Percentiles rank a stretch among this genome's conserved stretches.
phyloP scores from a whole-genome alignment of 176 grass and related monocot genomes.

The sorghum (Sorghum bicolor) region DNA sequence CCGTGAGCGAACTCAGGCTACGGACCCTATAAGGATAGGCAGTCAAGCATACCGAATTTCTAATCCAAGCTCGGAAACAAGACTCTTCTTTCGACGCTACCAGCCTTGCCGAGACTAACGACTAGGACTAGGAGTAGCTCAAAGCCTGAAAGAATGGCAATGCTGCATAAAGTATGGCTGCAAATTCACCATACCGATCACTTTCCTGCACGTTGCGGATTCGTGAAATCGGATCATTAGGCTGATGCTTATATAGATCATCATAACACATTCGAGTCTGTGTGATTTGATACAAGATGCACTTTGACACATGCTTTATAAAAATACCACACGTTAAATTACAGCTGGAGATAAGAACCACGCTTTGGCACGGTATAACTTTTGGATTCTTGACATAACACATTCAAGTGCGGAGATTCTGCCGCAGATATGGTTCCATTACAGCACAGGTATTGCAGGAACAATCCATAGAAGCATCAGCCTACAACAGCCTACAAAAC shows the following conservation, averaged over 20 bases:
- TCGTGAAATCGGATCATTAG: background rate
- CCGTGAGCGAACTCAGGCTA: background rate
- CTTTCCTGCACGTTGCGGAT: background rate
- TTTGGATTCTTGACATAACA: background rate
- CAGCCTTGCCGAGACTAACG: background rate
- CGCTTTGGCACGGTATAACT: background rate
- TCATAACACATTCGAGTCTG: background rate
- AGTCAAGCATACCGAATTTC: background rate
- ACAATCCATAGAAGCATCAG: background rate
- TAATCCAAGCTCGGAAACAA: background rate
- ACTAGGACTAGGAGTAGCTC: background rate
- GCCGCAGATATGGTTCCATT: background rate
- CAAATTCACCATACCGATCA: background rate
- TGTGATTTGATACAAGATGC: background rate
- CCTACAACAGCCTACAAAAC: conserved; percentile 24
- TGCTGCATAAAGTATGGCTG: background rate
- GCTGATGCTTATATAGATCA: background rate
- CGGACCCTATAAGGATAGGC: background rate
- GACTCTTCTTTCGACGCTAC: conserved; percentile 23
- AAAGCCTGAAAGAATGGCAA: background rate
- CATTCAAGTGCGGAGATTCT: background rate
- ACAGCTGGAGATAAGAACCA: background rate
- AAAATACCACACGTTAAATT: background rate
- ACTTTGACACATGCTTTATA: background rate
- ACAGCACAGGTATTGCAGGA: conserved; percentile 4